Percentiles rank a stretch among this genome's conserved stretches.
These are phyloP conservation scores for Teunomyces funiuensis DNA, from an alignment of 805 yeast genomes.

Conservation along the genomic window DNA sequence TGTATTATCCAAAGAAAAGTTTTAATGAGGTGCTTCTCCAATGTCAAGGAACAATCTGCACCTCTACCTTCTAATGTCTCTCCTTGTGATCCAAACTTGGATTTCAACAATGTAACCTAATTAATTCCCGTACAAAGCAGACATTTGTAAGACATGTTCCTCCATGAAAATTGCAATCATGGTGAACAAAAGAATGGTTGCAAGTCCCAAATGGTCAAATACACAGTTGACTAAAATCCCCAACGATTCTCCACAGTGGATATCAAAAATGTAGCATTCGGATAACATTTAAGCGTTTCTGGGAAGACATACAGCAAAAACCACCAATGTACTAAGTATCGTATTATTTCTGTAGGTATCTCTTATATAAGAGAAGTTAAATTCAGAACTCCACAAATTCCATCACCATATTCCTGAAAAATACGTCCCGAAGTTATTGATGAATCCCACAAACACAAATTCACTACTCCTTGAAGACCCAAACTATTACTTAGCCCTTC, in stretches of 20 bases:
- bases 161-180: slow-evolving; percentile 26
- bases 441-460: slow-evolving; percentile 25
- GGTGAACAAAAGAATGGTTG: slow-evolving; percentile 20
- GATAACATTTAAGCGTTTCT: slow-evolving; percentile 24
- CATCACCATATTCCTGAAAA: slow-evolving; percentile 27
- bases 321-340: slow-evolving; percentile 20
- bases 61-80: slow-evolving; percentile 17
- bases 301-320: slow-evolving; percentile 25
- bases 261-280: slow-evolving; percentile 15
- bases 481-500: slow-evolving; percentile 24
- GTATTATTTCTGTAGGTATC: slow-evolving; percentile 23
- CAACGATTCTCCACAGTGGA: slow-evolving; percentile 28
- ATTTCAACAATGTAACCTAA: slow-evolving; percentile 25
- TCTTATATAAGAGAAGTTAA: slow-evolving; percentile 23
- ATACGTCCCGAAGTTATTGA: slow-evolving; percentile 26
- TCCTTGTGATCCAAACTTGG: slow-evolving; percentile 19
- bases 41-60: slow-evolving; percentile 22
- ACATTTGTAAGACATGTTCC: slow-evolving; percentile 33
- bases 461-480: slow-evolving; percentile 24
- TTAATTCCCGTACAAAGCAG: slow-evolving; percentile 24
- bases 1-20: slow-evolving; percentile 35
- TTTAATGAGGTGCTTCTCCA: slow-evolving; percentile 35
- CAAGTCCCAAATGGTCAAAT: slow-evolving; percentile 25
- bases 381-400: slow-evolving; percentile 22
- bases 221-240: slow-evolving; percentile 25